Evolutionary conservation across 179 eudicot genomes (phyloP), one percentile per base, ranked within the genome.

Genomic region (Pouteria campechiana): DNA sequence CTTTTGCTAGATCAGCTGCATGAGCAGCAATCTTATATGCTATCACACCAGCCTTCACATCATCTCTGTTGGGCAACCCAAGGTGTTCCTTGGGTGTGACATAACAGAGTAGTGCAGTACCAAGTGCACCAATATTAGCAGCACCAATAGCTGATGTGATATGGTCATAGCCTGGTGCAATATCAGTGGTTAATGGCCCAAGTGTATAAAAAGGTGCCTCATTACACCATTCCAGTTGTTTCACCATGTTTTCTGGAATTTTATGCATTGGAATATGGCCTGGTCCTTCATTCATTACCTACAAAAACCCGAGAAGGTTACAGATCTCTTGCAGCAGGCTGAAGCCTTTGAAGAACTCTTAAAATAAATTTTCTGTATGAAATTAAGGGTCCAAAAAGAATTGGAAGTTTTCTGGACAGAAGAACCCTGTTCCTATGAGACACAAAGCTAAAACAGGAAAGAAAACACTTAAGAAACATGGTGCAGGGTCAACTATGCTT

Each of bases 231-330:
- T 85, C 95, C 28, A 90, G 81, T 58, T 90, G 98, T 41, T 90
- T 90, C 51, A 85, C 81, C 98, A 90, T 90, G 68, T 90, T 90
- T 61, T 90, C 98, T 3, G 98, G 95, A 47, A 90, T 90, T 65
- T 90, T 90, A 64, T 90, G 95, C 76, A 90, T 41, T 7, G 98
- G 98, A 42, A 90, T 74, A 60, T 90, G 98, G 17, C 98, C 98
- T n/a, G 98, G 98, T 8, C 98, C 98, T 64, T 90, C 98, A 58
- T 90, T 90, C 98, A 90, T 89, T 33, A 89, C 97, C 97, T 85
- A 73, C 57, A 25, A 45, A 36, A 20, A 21, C 30, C 42, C 12
- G 11, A 18, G 14, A 8, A 41, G 5, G 27, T 17, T 17, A 15
- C 29, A 17, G 19, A 8, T 29, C 55, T n/a, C n/a, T n/a, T n/a